Evolutionary conservation across 768 basidiomycete genomes (phyloP), one percentile per base, ranked within the genome.

Genomic region (Pholiota molesta): DNA sequence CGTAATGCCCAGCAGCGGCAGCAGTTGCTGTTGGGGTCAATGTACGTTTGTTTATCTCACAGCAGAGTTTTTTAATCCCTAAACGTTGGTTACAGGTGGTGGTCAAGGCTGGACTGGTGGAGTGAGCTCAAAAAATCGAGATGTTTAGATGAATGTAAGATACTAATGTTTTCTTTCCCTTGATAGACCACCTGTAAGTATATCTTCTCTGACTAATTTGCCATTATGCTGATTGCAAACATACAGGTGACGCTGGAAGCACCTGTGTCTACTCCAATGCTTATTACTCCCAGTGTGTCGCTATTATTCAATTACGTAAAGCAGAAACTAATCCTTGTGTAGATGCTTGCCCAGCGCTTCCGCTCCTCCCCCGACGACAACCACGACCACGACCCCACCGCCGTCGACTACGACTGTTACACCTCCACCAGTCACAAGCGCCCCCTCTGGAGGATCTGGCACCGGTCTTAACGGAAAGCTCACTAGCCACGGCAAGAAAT

Each of bases 401-500:
- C 44, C 63, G 16, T 26, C 57, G 4, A 26, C 42, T 7, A 60
- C 63, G 5, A 57, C 55, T 23, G 47, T 5, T 29, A 14, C 17
- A 1, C 16, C 58, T 0, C 39, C 60, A 13, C 44, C 61, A n/a
- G 33, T 59, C 35, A 35, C 63, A 29, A 29, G 65, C 35, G 52
- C 66, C 16, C 56, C 63, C 37, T 64, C 57, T 29, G 68, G 59
- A 23, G 52, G 59, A 31, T 44, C 52, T 40, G 52, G 52, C 1
- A 64, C 61, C 19, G 72, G 72, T 14, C 70, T 76, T 5, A 68
- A 75, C 60, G 68, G 60, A 29, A 72, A 73, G 44, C 72, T 75
- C 57, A 65, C 68, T 31, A 68, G 69, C 26, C 73, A 74, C 55
- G 74, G 75, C 57, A 75, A 73, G 68, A 72, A 72, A 47, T 76